These are phyloP conservation scores for Diaporthe caulivora DNA, from an alignment of 2,329 filamentous ascomycete genomes.

Conservation along the genomic window DNA sequence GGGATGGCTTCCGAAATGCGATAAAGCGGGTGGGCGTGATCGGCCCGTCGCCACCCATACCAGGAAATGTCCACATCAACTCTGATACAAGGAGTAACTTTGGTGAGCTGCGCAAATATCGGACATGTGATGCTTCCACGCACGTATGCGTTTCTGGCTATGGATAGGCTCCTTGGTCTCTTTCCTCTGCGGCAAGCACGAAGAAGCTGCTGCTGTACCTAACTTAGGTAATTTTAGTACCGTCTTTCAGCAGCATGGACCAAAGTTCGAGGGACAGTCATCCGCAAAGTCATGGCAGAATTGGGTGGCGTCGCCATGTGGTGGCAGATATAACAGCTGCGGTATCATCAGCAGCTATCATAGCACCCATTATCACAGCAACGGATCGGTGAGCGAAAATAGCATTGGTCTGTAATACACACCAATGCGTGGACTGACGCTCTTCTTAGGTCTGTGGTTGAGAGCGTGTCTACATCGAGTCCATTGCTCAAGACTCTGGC, in stretches of 20 bases:
- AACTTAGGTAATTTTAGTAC: not conserved
- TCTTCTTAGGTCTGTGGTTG: not conserved
- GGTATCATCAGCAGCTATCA: constrained; percentile 10
- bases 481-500: constrained; percentile 4
- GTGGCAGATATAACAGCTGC: constrained; percentile 17
- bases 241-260: not conserved
- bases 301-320: not conserved
- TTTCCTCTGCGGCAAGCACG: constrained; percentile 5
- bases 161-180: not conserved
- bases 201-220: not conserved
- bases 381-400: not conserved
- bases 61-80: not conserved
- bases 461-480: constrained; percentile 13
- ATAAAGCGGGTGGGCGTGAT: constrained; percentile 7
- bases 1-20: constrained; percentile 23
- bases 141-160: not conserved
- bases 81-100: not conserved
- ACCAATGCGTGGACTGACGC: not conserved
- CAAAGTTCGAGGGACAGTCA: not conserved
- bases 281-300: not conserved
- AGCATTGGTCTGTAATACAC: not conserved
- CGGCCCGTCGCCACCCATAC: not conserved
- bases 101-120: not conserved
- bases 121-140: constrained; percentile 1
- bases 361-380: constrained; percentile 20